phyloP scores from a whole-genome alignment of 2,329 filamentous ascomycete genomes.

The Calonectria pseudoreteaudii region DNA sequence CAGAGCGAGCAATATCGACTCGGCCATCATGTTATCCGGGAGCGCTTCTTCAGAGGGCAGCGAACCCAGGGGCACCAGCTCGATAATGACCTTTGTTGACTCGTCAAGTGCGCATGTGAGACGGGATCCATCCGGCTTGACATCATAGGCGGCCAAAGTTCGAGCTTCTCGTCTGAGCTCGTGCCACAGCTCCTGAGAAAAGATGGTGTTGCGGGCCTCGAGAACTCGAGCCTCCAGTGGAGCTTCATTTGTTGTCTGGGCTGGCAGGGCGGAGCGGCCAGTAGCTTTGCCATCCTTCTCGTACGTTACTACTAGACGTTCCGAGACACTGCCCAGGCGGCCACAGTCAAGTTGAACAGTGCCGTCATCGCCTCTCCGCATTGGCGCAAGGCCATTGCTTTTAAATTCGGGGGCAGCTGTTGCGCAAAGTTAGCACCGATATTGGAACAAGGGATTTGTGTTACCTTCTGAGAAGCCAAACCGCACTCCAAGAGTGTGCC shows the following conservation, averaged over 20 bases:
- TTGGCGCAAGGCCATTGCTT: conserved; percentile 81
- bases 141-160: conserved; percentile 75
- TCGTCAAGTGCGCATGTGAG: conserved; percentile 68
- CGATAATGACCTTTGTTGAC: conserved; percentile 69
- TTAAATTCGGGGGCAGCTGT: conserved; percentile 68
- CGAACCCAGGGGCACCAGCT: conserved; percentile 72
- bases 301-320: conserved; percentile 76
- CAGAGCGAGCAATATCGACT: conserved; percentile 74
- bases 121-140: conserved; percentile 70
- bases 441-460: conserved; percentile 11
- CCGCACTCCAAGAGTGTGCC: conserved; percentile 82
- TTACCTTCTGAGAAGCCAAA: conserved; percentile 87
- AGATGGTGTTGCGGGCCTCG: conserved; percentile 82
- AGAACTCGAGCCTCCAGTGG: conserved; percentile 75
- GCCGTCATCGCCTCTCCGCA: conserved; percentile 81
- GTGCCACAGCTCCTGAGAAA: conserved; percentile 89
- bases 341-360: conserved; percentile 79
- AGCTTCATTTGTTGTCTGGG: conserved; percentile 64
- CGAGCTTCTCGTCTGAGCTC: conserved; percentile 88
- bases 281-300: conserved; percentile 67
- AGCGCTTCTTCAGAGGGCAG: conserved; percentile 49
- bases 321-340: conserved; percentile 60
- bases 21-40: conserved; percentile 66
- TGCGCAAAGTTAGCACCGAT: conserved; percentile 40
- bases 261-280: conserved; percentile 66